Base-by-base conservation (phyloP, 2,329 filamentous ascomycete species). In the Colletotrichum spinosum region DNA sequence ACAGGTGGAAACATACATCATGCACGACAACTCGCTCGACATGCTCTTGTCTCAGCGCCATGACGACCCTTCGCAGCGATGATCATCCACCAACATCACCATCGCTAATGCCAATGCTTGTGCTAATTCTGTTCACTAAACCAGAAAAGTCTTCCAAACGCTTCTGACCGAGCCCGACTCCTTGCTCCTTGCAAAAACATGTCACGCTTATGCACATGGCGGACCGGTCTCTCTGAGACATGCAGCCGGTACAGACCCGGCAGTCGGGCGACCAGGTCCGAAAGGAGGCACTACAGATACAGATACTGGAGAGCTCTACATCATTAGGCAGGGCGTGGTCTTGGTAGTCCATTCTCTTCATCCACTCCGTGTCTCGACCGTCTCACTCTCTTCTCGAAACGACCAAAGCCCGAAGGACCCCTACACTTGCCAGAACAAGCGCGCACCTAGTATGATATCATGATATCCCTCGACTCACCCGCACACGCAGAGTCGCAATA, bases 11-110 rank as follows among this genome's bases (percentile, higher is more conserved):
- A 41, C 25, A 45, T 53, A 15, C 48, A 53, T 42, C 55, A 45
- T 25, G 56, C n/a, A 37, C n/a, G 7, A 33, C 25, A 58, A 37
- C 25, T 58, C 57, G 51, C 33, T 41, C 42, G 8, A 25, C 49
- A 46, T 46, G 44, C 25, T 25, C 25, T 44, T 60, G 48, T 60
- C 57, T 55, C 57, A 54, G 49, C 57, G 57, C 49, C 57, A 60
- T 55, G 57, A 52, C 39, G 39, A 38, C 57, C 39, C 25, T 25
- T 11, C 51, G 57, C 41, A 60, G 57, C 51, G 57, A 34, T 17
- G 57, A 60, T 60, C 57, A 46, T 8, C 15, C 42, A 44, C 13
- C 42, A 44, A 60, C 42, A 35, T 57, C 55, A 50, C 54, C 44
- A 49, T 25, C 25, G 25, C 25, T 3, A 25, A 25, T 25, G 4